Conservation (phyloP, 148 eudicot species). For the Rhododendron ovatum region DNA sequence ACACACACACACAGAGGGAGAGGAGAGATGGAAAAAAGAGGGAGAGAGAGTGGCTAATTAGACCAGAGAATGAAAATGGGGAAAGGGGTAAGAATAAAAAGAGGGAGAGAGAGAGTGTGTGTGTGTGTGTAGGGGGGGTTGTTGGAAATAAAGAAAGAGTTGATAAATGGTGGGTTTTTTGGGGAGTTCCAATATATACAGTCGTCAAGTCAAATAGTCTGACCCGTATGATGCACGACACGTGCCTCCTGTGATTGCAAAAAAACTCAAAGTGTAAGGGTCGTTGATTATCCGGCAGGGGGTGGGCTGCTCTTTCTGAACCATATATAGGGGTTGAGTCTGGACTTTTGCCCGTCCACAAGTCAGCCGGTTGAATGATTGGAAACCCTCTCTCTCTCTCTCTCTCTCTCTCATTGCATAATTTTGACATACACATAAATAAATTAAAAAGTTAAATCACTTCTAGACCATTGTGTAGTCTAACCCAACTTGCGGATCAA, state of each 20-base stretch:
- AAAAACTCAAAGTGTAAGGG: no score
- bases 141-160: conserved; percentile 4
- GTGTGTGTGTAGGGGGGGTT: neutral
- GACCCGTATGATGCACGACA: conserved; percentile 29
- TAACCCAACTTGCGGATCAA: neutral
- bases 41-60: neutral
- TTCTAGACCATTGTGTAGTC: neutral
- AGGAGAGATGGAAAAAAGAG: neutral
- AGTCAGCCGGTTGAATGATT: conserved; percentile 26
- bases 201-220: conserved; percentile 21
- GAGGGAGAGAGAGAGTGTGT: neutral
- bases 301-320: neutral
- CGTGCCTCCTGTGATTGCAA: conserved; percentile 18
- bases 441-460: neutral
- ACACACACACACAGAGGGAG: neutral
- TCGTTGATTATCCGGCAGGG: neutral
- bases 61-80: neutral
- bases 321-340: neutral
- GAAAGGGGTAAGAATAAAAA: neutral
- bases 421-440: neutral
- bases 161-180: neutral
- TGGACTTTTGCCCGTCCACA: conserved; percentile 14
- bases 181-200: neutral
- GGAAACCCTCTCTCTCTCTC: neutral
- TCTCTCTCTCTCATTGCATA: neutral